Conservation (phyloP, 371 early-diverging fungal species). For the Blyttiomyces sp. region DNA sequence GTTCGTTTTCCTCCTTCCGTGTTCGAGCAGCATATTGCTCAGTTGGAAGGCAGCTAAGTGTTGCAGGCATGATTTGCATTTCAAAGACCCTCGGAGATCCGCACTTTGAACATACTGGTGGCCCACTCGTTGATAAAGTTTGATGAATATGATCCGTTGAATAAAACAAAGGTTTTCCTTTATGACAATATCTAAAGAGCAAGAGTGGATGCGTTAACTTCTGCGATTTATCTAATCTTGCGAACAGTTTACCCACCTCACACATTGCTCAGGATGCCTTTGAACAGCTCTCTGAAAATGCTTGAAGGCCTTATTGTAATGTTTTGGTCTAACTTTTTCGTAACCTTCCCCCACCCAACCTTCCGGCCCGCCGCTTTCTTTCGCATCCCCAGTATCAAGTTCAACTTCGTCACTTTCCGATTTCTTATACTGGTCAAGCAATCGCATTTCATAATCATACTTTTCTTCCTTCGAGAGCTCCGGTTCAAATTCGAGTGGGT, state of each 20-base stretch:
- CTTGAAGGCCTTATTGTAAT: slow-evolving; percentile 74
- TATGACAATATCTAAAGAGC: too few relatives aligned
- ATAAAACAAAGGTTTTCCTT: too few relatives aligned
- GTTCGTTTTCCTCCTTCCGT: not conserved
- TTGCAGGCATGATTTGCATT: slow-evolving; percentile 88
- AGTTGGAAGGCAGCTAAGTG: slow-evolving; percentile 63
- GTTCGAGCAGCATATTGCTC: slow-evolving; percentile 18
- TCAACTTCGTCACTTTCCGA: slow-evolving; percentile 5
- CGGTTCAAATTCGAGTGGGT: slow-evolving; percentile 24
- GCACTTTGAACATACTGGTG: slow-evolving; percentile 67
- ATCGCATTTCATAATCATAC: slow-evolving; percentile 30
- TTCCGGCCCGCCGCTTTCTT: slow-evolving; percentile 4
- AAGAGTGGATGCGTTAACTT: too few relatives aligned
- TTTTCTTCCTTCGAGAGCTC: not conserved
- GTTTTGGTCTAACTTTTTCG: slow-evolving; percentile 68
- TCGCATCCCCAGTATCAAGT: not conserved
- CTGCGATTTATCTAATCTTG: too few relatives aligned
- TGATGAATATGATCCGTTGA: slow-evolving; percentile 47
- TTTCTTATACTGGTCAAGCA: slow-evolving; percentile 27
- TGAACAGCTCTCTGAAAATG: slow-evolving; percentile 70
- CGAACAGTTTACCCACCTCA: slow-evolving; percentile 61
- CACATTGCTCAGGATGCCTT: slow-evolving; percentile 77
- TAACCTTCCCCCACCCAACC: slow-evolving; percentile 67
- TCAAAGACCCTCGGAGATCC: slow-evolving; percentile 78
- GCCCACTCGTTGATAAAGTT: slow-evolving; percentile 6